Conservation (phyloP, 805 yeast species). For the Saccharomyces cerevisiae region DNA sequence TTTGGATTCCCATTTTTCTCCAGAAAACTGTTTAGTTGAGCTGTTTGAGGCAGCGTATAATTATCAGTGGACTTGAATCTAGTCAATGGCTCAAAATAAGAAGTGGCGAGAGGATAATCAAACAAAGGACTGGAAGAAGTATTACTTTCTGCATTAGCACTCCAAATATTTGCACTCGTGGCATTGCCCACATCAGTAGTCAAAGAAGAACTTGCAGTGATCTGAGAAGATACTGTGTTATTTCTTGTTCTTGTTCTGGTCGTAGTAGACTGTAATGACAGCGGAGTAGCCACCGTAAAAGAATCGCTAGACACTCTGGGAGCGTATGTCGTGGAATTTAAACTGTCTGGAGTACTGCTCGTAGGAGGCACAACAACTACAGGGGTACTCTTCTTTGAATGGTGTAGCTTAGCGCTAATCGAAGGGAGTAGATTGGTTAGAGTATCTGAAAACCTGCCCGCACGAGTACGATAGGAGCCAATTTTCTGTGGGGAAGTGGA, state of each 20-base stretch:
- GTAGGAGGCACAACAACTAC: constrained; percentile 6
- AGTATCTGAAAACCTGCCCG: constrained; percentile 29
- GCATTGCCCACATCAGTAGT: constrained; percentile 16
- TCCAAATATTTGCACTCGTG: constrained; percentile 12
- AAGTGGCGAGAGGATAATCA: constrained; percentile 11
- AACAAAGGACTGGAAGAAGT: background rate
- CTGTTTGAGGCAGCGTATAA: constrained; percentile 7
- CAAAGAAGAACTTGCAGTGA: constrained; percentile 28
- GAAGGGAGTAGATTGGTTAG: constrained; percentile 29
- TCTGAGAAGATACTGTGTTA: constrained; percentile 30
- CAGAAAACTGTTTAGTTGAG: constrained; percentile 15
- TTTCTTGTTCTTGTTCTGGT: constrained; percentile 26
- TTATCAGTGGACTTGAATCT: constrained; percentile 3
- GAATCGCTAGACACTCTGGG: constrained; percentile 29
- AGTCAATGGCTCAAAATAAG: constrained; percentile 6
- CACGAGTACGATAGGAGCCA: constrained; percentile 29
- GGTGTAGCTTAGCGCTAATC: constrained; percentile 30
- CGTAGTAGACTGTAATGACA: constrained; percentile 11
- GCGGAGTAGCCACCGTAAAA: constrained; percentile 16
- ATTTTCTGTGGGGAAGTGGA: constrained; percentile 21
- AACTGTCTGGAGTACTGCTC: constrained; percentile 10
- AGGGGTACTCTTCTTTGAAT: constrained; percentile 14
- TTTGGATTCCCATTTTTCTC: constrained; percentile 18
- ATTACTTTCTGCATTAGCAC: background rate
- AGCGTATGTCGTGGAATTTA: constrained; percentile 13